Conservation (phyloP, 352 stramenopile species). For the Blastocystis sp. region DNA sequence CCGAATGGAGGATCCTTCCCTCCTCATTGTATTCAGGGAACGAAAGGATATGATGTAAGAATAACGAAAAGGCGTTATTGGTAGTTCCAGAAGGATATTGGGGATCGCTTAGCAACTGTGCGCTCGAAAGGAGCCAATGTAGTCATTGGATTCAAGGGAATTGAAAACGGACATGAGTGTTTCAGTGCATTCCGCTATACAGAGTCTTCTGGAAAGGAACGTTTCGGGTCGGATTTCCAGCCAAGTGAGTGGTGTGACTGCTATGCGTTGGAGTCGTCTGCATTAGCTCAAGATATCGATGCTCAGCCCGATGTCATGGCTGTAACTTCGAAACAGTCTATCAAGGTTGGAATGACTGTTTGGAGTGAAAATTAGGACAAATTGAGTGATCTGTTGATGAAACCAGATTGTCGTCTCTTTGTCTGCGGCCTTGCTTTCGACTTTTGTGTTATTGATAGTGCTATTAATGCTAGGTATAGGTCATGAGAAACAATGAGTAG, state of each 20-base stretch:
- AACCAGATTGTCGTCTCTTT: slow-evolving; percentile 26
- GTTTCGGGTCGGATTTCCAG: slow-evolving; percentile 21
- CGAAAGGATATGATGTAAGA: slow-evolving; percentile 48
- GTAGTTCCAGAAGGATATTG: slow-evolving; percentile 56
- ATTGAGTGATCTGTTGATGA: background rate
- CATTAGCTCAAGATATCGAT: background rate
- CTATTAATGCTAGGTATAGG: slow-evolving; percentile 43
- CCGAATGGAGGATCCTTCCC: slow-evolving; percentile 61
- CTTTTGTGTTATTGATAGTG: slow-evolving; percentile 63
- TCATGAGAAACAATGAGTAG: background rate
- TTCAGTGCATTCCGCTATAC: slow-evolving; percentile 63
- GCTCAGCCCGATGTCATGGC: slow-evolving; percentile 59
- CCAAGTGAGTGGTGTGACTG: slow-evolving; percentile 54
- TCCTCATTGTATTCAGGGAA: slow-evolving; percentile 63
- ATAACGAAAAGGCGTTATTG: background rate
- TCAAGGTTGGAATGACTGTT: background rate
- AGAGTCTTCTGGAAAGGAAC: slow-evolving; percentile 35
- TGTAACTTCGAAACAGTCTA: background rate
- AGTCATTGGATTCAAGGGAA: slow-evolving; percentile 62
- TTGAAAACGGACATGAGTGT: slow-evolving; percentile 51
- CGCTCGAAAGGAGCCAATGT: slow-evolving; percentile 39
- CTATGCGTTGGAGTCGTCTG: slow-evolving; percentile 51
- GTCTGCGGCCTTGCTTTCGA: slow-evolving; percentile 62
- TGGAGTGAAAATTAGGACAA: background rate
- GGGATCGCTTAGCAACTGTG: background rate